Conservation (phyloP, 495 filamentous ascomycete species). For the Penicillium taxi region DNA sequence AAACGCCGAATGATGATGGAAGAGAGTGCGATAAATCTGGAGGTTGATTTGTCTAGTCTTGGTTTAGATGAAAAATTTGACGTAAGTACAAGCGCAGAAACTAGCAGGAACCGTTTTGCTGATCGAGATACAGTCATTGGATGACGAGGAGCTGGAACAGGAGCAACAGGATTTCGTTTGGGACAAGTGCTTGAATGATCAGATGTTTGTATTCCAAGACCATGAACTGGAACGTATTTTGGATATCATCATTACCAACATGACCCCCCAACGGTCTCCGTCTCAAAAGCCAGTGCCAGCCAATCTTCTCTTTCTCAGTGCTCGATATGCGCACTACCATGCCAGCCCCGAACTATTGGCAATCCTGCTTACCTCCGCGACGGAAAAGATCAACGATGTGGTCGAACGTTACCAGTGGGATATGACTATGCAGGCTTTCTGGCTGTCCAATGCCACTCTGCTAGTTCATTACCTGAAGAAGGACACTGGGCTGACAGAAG, state of each 20-base stretch:
- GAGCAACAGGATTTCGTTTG: constrained; percentile 96
- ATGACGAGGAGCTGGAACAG: constrained; percentile 67
- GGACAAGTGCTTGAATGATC: constrained; percentile 89
- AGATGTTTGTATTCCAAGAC: constrained; percentile 99
- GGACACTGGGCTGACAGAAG: constrained; percentile 69
- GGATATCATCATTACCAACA: constrained; percentile 94
- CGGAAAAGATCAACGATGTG: constrained; percentile 93
- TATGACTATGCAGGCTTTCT: constrained; percentile 98
- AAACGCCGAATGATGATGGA: constrained; percentile 99
- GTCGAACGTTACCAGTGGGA: constrained; percentile 96
- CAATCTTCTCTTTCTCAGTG: constrained; percentile 92
- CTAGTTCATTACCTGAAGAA: constrained; percentile 96
- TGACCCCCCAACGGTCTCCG: constrained; percentile 91
- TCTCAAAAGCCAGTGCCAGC: constrained; percentile 96
- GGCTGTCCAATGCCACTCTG: constrained; percentile 95
- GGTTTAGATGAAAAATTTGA: constrained; percentile 95
- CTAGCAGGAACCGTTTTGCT: not conserved
- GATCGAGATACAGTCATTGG: constrained; percentile 50
- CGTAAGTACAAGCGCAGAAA: constrained; percentile 55
- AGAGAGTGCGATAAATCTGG: constrained; percentile 95
- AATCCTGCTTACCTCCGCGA: constrained; percentile 72
- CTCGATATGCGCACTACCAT: constrained; percentile 95
- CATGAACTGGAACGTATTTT: constrained; percentile 81
- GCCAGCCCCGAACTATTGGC: constrained; percentile 76
- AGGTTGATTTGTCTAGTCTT: constrained; percentile 92